phyloP scores from a whole-genome alignment of 176 grass and related monocot species.

The Oryza nivara region DNA sequence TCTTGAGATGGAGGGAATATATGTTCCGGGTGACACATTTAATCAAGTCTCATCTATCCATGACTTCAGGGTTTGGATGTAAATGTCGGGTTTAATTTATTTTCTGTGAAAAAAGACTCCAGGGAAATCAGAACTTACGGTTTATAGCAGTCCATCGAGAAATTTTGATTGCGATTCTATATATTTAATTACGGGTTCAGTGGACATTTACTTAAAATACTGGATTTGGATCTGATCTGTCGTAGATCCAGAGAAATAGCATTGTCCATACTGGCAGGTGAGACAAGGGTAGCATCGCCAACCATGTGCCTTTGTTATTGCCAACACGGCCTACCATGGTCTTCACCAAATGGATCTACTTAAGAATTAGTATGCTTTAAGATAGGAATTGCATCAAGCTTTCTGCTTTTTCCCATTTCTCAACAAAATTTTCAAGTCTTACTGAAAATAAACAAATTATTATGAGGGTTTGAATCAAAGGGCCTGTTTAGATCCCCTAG shows the following conservation, averaged over 20 bases:
- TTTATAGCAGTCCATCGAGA: too few relatives aligned
- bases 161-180: too few relatives aligned
- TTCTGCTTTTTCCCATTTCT: not conserved
- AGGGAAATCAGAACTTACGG: too few relatives aligned
- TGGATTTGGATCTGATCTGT: constrained; percentile 2
- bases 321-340: not conserved
- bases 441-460: not conserved
- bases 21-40: too few relatives aligned
- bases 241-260: constrained; percentile 11
- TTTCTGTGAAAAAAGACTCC: too few relatives aligned
- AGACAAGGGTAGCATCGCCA: not conserved
- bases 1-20: too few relatives aligned
- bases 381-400: not conserved
- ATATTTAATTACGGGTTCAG: not conserved
- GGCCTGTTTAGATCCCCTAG: too few relatives aligned
- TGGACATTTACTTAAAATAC: too few relatives aligned
- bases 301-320: constrained; percentile 8
- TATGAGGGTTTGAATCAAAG: not conserved
- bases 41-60: too few relatives aligned
- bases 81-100: too few relatives aligned
- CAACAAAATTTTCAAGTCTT: not conserved
- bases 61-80: too few relatives aligned
- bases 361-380: not conserved
- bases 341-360: not conserved
- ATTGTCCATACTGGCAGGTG: not conserved